Base-by-base conservation (phyloP, 192 early-diverging fungal species). In the Mortierella claussenii region DNA sequence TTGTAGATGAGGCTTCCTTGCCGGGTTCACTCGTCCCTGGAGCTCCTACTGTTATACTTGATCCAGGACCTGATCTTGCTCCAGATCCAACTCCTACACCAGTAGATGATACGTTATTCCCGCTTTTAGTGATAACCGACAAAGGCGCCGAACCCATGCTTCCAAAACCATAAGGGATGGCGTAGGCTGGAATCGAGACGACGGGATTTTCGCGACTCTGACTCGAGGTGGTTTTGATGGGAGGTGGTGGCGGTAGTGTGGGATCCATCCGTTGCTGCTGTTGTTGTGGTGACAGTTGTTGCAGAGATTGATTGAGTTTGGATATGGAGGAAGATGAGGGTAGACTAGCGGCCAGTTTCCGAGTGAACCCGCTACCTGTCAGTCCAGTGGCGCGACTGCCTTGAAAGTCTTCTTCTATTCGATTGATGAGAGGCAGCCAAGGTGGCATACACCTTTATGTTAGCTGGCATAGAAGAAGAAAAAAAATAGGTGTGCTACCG, bases 101-200 rank as follows among this genome's bases (percentile, higher is more conserved):
- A 6, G 49, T 27, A 2, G 26, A 17, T 36, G 21, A 11, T 8
- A 23, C 11, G 0, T 12, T 40, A 7, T 18, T 43, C 21, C 20
- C 27, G 9, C n/a, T 24, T 18, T 57, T 62, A 31, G 69, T 63
- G 18, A 45, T 23, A 8, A 46, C 59, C 0, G 60, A 57, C 13
- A 75, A 50, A 10, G 71, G 63, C 13, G 55, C 49, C 0, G 20
- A 26, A 23, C 71, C 46, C 51, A 66, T 45, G 36, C 37, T 28
- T 0, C 58, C 53, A 18, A 42, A 76, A 21, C 64, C 65, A 40
- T 53, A 61, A 1, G 55, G 33, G 26, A 60, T 50, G 4, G 57
- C 57, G 21, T 66, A 61, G 5, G 58, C 12, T 2, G 58, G 51
- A 17, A 36, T 36, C 20, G 10, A 11, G 7, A 30, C 27, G 0